Conservation (phyloP, 2,329 filamentous ascomycete genomes). For the Fusarium sublunatum region DNA sequence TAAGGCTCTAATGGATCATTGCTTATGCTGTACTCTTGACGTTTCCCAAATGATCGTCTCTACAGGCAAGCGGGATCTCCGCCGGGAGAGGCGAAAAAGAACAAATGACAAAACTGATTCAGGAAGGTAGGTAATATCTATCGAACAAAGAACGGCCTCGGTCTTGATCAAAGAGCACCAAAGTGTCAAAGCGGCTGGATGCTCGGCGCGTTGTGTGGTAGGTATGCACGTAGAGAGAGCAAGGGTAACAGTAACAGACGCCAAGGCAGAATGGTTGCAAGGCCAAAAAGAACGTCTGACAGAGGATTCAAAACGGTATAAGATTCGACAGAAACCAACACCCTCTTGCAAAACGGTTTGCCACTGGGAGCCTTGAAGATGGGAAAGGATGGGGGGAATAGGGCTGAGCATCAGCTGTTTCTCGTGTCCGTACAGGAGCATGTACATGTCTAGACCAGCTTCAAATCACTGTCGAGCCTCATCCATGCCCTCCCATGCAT, state of each 20-base stretch:
- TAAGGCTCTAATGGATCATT: constrained; percentile 40
- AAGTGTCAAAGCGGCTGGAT: constrained; percentile 15
- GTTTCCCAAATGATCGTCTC: constrained; percentile 5
- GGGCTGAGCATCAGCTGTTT: constrained; percentile 44
- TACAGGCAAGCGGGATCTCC: constrained; percentile 7
- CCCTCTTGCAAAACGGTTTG: constrained; percentile 16
- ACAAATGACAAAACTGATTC: constrained; percentile 9
- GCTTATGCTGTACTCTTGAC: constrained; percentile 24
- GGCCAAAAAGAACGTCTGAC: constrained; percentile 8
- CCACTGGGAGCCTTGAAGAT: constrained; percentile 22
- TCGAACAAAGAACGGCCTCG: constrained; percentile 22
- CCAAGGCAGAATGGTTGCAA: constrained; percentile 8
- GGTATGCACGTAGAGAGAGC: constrained; percentile 6
- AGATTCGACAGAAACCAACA: too few species aligned
- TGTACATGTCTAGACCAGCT: constrained; percentile 8
- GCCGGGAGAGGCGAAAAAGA: constrained; percentile 8
- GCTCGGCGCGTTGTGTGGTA: constrained; percentile 11
- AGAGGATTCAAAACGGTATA: constrained; percentile 21
- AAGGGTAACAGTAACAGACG: constrained; percentile 13
- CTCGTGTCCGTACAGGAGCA: constrained; percentile 1
- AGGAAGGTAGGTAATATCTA: constrained; percentile 18
- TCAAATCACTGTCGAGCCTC: constrained; percentile 5
- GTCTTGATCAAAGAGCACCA: constrained; percentile 12
- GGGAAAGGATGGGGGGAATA: constrained; percentile 27
- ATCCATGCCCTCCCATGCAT: constrained; percentile 19